Percentiles rank a stretch among this genome's conserved stretches.
phyloP scores from a whole-genome alignment of 768 basidiomycete genomes.

The Strobilomyces echinocephalus region DNA sequence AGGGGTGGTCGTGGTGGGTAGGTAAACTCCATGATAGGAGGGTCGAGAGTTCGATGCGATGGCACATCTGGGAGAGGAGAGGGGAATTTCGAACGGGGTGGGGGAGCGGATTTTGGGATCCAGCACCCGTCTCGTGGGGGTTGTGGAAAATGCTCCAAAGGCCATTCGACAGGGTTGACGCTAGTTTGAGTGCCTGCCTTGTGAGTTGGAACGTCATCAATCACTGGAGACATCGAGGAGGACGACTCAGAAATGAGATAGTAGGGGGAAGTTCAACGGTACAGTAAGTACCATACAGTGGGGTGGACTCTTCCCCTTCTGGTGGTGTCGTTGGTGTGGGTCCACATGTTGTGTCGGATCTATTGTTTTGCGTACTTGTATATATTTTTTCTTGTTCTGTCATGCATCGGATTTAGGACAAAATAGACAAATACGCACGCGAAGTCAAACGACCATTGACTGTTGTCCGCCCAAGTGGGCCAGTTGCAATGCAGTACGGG shows the following conservation, averaged over 20 bases:
- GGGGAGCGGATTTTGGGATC: slow-evolving; percentile 21
- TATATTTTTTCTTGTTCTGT: too few species aligned
- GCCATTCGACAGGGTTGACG: slow-evolving; percentile 17
- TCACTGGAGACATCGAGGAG: slow-evolving; percentile 1
- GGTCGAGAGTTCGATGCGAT: slow-evolving; percentile 9
- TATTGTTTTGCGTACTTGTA: too few species aligned
- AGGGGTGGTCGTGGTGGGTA: slow-evolving; percentile 29
- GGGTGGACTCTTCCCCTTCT: too few species aligned
- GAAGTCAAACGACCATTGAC: too few species aligned
- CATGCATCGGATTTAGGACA: too few species aligned
- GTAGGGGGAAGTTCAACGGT: too few species aligned
- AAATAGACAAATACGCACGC: too few species aligned
- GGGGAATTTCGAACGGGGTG: slow-evolving; percentile 16
- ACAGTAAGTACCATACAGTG: too few species aligned
- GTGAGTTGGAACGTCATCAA: neutral
- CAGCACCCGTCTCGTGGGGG: slow-evolving; percentile 26
- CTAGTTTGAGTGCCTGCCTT: neutral
- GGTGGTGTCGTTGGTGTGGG: too few species aligned
- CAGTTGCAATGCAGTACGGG: too few species aligned
- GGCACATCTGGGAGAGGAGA: slow-evolving; percentile 5
- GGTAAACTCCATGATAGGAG: slow-evolving; percentile 25
- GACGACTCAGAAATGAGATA: neutral
- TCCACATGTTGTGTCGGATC: too few species aligned
- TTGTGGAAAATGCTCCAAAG: slow-evolving; percentile 25
- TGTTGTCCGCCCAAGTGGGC: too few species aligned